Conservation (phyloP, 2,329 filamentous ascomycete genomes). For the Aspergillus sp. region DNA sequence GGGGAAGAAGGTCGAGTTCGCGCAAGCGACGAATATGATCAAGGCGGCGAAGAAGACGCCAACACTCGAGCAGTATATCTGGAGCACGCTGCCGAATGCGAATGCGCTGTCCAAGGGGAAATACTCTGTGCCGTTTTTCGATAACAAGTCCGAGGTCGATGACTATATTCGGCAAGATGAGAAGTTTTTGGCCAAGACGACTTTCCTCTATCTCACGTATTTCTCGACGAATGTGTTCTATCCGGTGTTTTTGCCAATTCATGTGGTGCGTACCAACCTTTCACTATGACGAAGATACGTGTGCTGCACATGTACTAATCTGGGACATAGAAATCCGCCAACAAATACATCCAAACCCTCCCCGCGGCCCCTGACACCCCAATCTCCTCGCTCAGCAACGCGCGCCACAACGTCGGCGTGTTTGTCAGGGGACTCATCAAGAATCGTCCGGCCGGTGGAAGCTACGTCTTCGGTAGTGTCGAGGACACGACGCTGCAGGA, state of each 20-base stretch:
- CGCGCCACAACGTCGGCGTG: background rate
- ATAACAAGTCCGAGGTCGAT: slow-evolving; percentile 49
- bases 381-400: background rate
- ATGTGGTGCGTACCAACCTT: background rate
- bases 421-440: background rate
- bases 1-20: slow-evolving; percentile 43
- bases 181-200: background rate
- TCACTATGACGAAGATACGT: too few relatives aligned
- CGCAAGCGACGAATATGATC: slow-evolving; percentile 50
- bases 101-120: slow-evolving; percentile 38
- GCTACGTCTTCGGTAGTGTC: background rate
- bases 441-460: background rate
- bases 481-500: background rate
- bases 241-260: background rate
- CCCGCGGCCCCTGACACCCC: background rate
- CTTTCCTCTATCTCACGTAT: background rate
- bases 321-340: background rate
- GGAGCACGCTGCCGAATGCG: slow-evolving; percentile 50
- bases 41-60: slow-evolving; percentile 44
- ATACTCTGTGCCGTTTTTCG: slow-evolving; percentile 46
- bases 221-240: background rate
- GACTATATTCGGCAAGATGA: slow-evolving; percentile 43
- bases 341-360: background rate
- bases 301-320: too few relatives aligned
- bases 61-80: slow-evolving; percentile 51